Conservation (phyloP, 257 asterid genomes). For the Haberlea rhodopensis region DNA sequence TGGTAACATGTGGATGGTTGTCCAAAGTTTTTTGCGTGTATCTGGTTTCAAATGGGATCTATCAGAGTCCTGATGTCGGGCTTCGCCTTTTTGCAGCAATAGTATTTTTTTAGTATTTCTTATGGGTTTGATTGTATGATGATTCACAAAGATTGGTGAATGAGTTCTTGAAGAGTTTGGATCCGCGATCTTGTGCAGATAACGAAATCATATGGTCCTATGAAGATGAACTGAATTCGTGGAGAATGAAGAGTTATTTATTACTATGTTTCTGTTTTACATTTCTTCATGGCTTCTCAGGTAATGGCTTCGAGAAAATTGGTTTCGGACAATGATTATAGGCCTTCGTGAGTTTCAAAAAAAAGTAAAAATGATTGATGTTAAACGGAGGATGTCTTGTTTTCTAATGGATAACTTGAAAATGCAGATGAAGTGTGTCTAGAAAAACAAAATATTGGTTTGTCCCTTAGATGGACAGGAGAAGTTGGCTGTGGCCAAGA, state of each 20-base stretch:
- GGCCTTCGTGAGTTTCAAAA: conserved; percentile 9
- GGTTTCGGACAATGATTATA: conserved; percentile 19
- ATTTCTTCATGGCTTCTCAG: conserved; percentile 8
- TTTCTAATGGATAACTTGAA: conserved; percentile 22
- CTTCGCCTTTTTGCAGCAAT: no score
- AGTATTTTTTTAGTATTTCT: no score
- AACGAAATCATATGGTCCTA: not conserved
- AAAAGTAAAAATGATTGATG: conserved; percentile 1
- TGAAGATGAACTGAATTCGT: conserved; percentile 5
- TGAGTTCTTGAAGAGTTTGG: not conserved
- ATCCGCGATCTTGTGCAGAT: conserved; percentile 13
- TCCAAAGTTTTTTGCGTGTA: conserved; percentile 19
- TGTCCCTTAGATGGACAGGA: conserved; percentile 70
- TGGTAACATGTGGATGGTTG: not conserved
- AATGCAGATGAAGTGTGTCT: conserved; percentile 15
- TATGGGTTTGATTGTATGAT: not conserved
- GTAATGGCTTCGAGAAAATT: conserved; percentile 11
- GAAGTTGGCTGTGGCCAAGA: conserved; percentile 94
- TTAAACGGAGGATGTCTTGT: conserved; percentile 23
- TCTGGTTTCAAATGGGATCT: conserved; percentile 23
- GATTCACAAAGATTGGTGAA: no score
- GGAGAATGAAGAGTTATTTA: conserved; percentile 1
- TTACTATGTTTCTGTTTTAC: conserved; percentile 18
- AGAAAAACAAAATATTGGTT: conserved; percentile 11
- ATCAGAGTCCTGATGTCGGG: no score